Evolutionary conservation across 2,329 filamentous ascomycete species (phyloP), one percentile per base, ranked within the genome.

Genomic region (Arthrobotrys pseudoclavata): DNA sequence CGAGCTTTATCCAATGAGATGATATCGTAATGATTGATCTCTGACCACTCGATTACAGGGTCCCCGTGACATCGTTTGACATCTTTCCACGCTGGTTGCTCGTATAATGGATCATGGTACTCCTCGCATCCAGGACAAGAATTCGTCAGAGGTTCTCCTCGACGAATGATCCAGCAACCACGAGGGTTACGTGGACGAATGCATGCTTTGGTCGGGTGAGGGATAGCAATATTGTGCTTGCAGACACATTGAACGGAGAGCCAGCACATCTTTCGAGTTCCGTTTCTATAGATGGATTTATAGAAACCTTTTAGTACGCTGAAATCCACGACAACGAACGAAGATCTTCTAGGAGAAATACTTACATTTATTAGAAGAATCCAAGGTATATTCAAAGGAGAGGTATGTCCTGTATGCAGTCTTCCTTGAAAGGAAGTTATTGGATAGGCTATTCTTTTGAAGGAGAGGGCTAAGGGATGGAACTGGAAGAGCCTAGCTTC

Each of bases 101-200:
- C 72, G 15, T n/a, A 34, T 22, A 12, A 20, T 15, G 72, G 72
- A 20, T 22, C 24, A 24, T 52, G 42, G 18, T 70, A 76, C n/a
- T 76, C 72, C 1, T 70, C 66, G 18, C 72, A 76, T 1, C 57
- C 72, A 18, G 66, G 72, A 42, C 72, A 76, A 9, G 52, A 26
- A 15, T 15, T 37, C 3, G 10, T 20, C 1, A 67, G 20, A 13
- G 72, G 72, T 0, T 66, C 60, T 12, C 72, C 72, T n/a, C 72
- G 72, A 31, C 72, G 72, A 9, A 76, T 67, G 72, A 76, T 24
- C 72, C 72, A 76, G 66, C 72, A 76, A 18, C 72, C 72, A 24
- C 66, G 66, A 20, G 72, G 72, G 24, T 76, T 52, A 12, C 72
- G 72, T 20, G 72, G 72, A 18, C 72, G 66, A 24, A 76, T 61